Evolutionary conservation across 495 filamentous ascomycete species (phyloP).

Genomic region (Hypoxylon fuscum): DNA sequence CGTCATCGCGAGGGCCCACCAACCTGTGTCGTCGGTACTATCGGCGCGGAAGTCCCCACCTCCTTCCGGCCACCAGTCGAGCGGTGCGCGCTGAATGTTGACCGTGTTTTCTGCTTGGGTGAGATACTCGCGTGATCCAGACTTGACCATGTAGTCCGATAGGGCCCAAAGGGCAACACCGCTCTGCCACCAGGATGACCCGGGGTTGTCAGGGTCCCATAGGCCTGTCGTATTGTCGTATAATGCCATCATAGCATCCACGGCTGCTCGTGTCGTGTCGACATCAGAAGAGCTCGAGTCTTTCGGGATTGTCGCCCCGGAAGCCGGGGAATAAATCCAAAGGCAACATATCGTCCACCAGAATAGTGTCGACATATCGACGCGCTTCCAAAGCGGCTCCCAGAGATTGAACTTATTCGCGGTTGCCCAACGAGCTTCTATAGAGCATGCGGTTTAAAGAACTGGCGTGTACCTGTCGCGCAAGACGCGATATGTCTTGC

Average conservation of each 20-base stretch:
- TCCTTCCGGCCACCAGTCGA: constrained; percentile 50
- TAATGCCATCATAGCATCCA: constrained; percentile 52
- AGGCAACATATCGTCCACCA: constrained; percentile 20
- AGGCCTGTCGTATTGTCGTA: constrained; percentile 47
- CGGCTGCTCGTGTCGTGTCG: constrained; percentile 35
- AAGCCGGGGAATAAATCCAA: constrained; percentile 1
- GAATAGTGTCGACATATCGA: constrained; percentile 16
- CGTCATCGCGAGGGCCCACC: constrained; percentile 75
- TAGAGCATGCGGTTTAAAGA: not conserved
- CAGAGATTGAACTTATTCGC: not conserved
- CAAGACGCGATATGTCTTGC: not conserved
- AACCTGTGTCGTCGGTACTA: constrained; percentile 72
- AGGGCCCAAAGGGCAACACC: constrained; percentile 51
- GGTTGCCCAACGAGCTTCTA: not conserved
- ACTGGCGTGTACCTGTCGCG: not conserved
- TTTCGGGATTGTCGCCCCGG: not conserved
- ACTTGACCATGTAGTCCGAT: constrained; percentile 51
- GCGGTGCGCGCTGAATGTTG: constrained; percentile 43
- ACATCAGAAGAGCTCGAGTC: not conserved
- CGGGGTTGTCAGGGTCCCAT: constrained; percentile 44
- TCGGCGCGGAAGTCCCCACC: constrained; percentile 61
- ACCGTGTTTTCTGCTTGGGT: constrained; percentile 46
- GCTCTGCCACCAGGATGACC: constrained; percentile 52
- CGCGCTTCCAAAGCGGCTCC: not conserved
- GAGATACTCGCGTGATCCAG: constrained; percentile 44